Conservation (phyloP, 371 early-diverging fungal genomes). For the Blakeslea trispora region DNA sequence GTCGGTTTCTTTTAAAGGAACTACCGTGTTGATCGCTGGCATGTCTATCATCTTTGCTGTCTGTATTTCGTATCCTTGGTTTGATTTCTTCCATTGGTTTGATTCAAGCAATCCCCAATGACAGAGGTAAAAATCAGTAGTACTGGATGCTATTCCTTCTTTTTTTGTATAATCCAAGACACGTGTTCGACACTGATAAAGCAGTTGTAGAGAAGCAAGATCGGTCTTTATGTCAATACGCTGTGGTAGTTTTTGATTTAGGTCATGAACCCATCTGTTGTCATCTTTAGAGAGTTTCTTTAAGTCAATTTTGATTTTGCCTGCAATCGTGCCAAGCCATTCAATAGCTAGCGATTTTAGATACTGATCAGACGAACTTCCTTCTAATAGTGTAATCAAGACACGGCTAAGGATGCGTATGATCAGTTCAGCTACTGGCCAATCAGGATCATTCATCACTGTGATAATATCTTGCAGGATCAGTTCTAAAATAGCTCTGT, state of each 20-base stretch:
- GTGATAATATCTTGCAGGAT: constrained; percentile 74
- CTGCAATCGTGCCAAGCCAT: constrained; percentile 68
- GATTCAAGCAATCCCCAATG: constrained; percentile 29
- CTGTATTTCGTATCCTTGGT: constrained; percentile 23
- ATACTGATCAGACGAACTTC: constrained; percentile 58
- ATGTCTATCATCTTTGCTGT: neutral
- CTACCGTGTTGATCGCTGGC: neutral
- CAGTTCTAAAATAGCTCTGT: constrained; percentile 65
- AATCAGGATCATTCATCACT: constrained; percentile 83
- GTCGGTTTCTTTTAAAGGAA: neutral
- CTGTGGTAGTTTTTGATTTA: constrained; percentile 28
- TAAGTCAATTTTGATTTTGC: constrained; percentile 48
- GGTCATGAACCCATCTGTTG: constrained; percentile 30
- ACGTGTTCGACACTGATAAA: constrained; percentile 33
- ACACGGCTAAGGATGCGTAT: constrained; percentile 63
- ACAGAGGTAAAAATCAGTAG: constrained; percentile 29
- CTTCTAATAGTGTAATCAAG: constrained; percentile 63
- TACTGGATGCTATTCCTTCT: constrained; percentile 8
- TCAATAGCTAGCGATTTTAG: constrained; percentile 75
- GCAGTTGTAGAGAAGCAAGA: constrained; percentile 13
- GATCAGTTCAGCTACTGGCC: constrained; percentile 86
- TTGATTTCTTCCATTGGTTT: constrained; percentile 22
- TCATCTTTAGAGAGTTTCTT: constrained; percentile 19
- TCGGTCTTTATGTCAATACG: constrained; percentile 23
- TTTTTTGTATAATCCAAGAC: constrained; percentile 18